Base-by-base conservation (phyloP, 768 basidiomycete species). In the Amanita jacksonii region DNA sequence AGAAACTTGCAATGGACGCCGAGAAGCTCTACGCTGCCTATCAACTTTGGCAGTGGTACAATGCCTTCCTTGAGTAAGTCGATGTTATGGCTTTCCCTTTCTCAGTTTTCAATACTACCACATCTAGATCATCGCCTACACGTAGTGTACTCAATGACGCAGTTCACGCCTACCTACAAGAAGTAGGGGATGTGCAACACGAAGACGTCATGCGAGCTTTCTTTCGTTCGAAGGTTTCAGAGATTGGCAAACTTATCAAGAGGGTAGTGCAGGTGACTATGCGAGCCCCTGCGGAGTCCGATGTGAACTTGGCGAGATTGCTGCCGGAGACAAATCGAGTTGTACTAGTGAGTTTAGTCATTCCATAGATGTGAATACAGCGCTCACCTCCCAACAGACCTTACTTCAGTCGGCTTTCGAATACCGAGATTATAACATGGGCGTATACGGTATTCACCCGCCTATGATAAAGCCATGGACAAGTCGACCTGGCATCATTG, bases 381-480 rank as follows among this genome's bases (percentile, higher is more conserved):
- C 47, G 16, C 32, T 46, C 8, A 46, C 33, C 46, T 6, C 9
- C 38, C 40, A 5, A 35, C 27, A 94, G 92, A 77, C 74, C 25
- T 74, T 85, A 9, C 69, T 86, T 31, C 73, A 72, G 52, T 79
- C 88, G 1, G 81, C 88, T 0, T 68, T 79, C 39, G 77, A 81
- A 25, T 89, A 87, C 58, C 76, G 92, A 31, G 71, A 74, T 28
- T 79, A 81, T 50, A 82, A 87, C 52, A 56, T 73, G 2, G 68
- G 70, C 6, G 76, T 85, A 7, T 98, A 98, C 57, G 88, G 88
- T 23, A 69, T 97, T 34, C 72, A 77, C 18, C 65, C 72, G 16
- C 82, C 75, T 4, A 77, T 78, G 74, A 70, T 73, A 50, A 73
- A 80, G 48, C 80, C 86, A 0, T 98, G 93, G 94, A 89, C 90